Conservation (phyloP, 148 eudicot genomes). For the Cornus controversa region DNA sequence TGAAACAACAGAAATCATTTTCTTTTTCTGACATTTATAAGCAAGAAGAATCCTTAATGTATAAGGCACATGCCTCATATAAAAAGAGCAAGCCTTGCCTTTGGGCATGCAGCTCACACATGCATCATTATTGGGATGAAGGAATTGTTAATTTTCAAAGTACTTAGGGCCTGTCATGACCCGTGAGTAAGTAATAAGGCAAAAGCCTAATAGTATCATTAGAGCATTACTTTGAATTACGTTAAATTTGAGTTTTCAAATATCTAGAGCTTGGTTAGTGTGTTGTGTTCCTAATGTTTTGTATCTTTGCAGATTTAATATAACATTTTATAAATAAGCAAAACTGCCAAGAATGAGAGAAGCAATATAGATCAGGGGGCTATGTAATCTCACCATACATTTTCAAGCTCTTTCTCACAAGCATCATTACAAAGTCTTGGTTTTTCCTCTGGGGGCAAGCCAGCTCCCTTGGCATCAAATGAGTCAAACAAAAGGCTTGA, state of each 20-base stretch:
- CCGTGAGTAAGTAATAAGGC: not conserved
- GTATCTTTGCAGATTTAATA: not conserved
- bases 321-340: not conserved
- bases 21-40: too few relatives aligned
- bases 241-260: not conserved
- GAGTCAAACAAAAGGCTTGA: slow-evolving; percentile 36
- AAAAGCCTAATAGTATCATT: not conserved
- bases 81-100: too few relatives aligned
- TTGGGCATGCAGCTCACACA: too few relatives aligned
- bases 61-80: too few relatives aligned
- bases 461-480: slow-evolving; percentile 65
- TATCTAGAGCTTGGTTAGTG: not conserved
- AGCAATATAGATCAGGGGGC: slow-evolving; percentile 32
- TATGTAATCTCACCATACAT: slow-evolving; percentile 96
- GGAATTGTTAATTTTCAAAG: too few relatives aligned
- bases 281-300: not conserved
- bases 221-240: not conserved
- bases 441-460: slow-evolving; percentile 82
- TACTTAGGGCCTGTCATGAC: too few relatives aligned
- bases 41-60: too few relatives aligned
- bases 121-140: too few relatives aligned
- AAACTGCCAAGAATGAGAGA: not conserved
- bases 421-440: slow-evolving; percentile 77
- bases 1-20: not conserved
- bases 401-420: slow-evolving; percentile 98